Evolutionary conservation across 2,329 filamentous ascomycete genomes (phyloP).

Genomic region (Trichoderma semiorbis): DNA sequence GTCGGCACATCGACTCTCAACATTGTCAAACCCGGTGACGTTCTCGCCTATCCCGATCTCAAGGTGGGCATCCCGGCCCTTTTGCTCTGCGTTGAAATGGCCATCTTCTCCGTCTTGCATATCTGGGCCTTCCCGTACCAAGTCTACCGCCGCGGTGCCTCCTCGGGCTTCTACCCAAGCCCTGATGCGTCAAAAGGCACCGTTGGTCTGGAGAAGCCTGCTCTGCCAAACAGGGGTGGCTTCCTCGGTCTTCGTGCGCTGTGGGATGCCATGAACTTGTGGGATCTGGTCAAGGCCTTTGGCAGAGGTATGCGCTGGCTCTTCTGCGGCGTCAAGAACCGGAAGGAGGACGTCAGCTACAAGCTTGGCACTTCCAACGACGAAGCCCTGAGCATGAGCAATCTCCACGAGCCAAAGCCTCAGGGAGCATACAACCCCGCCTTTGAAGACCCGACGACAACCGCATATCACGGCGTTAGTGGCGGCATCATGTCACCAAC

Average conservation of each 20-base stretch:
- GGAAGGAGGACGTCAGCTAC: constrained; percentile 53
- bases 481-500: constrained; percentile 16
- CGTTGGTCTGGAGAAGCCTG: constrained; percentile 42
- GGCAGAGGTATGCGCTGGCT: constrained; percentile 78
- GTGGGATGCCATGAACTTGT: constrained; percentile 70
- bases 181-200: constrained; percentile 40
- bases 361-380: constrained; percentile 33
- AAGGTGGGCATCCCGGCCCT: constrained; percentile 77
- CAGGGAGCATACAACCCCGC: constrained; percentile 7
- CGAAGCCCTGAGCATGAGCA: constrained; percentile 35
- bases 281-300: constrained; percentile 79
- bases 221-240: constrained; percentile 58
- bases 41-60: constrained; percentile 69
- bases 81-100: constrained; percentile 81
- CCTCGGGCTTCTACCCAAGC: constrained; percentile 45
- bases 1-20: constrained; percentile 56
- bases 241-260: constrained; percentile 63
- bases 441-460: constrained; percentile 17
- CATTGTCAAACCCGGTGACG: constrained; percentile 57
- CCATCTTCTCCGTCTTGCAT: constrained; percentile 72
- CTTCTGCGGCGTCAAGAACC: constrained; percentile 65
- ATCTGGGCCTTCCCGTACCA: constrained; percentile 78
- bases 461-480: constrained; percentile 20
- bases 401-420: constrained; percentile 33
- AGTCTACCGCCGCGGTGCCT: constrained; percentile 55